phyloP scores from a whole-genome alignment of 2,329 filamentous ascomycete genomes.

The Neonectria punicea region DNA sequence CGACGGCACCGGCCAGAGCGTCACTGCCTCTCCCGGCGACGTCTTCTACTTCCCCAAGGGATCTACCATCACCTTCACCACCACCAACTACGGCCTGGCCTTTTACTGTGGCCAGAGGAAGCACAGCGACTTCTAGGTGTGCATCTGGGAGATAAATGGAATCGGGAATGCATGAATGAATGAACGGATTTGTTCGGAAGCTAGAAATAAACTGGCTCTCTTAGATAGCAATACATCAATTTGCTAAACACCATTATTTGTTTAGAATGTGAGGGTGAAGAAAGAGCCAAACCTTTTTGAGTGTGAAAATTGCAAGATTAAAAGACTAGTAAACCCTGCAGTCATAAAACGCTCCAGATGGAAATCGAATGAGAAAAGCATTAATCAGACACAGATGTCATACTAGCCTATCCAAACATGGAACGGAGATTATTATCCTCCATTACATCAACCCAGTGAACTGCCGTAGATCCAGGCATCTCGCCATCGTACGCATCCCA shows the following conservation, averaged over 20 bases:
- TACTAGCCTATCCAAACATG: slow-evolving; percentile 45
- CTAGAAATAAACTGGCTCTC: not conserved
- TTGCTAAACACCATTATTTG: not conserved
- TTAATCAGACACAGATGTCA: not conserved
- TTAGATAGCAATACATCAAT: slow-evolving; percentile 2
- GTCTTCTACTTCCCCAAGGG: slow-evolving; percentile 77
- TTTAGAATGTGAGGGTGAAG: not conserved
- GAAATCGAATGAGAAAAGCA: not conserved
- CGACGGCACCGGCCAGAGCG: slow-evolving; percentile 69
- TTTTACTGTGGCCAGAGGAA: slow-evolving; percentile 63
- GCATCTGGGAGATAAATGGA: not conserved
- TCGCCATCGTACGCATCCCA: slow-evolving; percentile 55
- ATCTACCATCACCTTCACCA: slow-evolving; percentile 72
- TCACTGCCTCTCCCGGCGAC: slow-evolving; percentile 69
- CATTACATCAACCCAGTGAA: slow-evolving; percentile 58
- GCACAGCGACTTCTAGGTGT: slow-evolving; percentile 42
- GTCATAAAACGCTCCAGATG: no score
- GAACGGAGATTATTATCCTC: slow-evolving; percentile 47
- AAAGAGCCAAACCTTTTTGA: no score
- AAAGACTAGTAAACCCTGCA: not conserved
- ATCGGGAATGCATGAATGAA: slow-evolving; percentile 28
- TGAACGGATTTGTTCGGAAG: slow-evolving; percentile 8
- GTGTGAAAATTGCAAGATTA: not conserved
- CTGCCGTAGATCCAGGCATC: slow-evolving; percentile 42
- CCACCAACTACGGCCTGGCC: slow-evolving; percentile 67